Evolutionary conservation across 306 rosid genomes (phyloP).

Genomic region (Ceratonia siliqua): DNA sequence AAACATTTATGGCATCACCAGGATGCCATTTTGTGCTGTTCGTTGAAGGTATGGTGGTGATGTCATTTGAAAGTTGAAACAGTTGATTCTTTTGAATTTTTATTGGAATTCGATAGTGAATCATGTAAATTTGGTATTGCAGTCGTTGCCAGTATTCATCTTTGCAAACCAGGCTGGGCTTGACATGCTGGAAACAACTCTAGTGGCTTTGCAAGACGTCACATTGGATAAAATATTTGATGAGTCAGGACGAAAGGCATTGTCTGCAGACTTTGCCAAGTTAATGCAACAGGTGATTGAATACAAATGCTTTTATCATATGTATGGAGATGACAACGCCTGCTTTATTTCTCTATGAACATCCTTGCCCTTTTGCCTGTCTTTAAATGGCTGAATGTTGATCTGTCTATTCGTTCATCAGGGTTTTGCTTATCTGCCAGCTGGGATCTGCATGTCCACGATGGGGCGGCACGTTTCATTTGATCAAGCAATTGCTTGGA

Average conservation of each 20-base stretch:
- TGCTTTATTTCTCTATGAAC: background rate
- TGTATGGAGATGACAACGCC: background rate
- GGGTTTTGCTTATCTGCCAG: conserved; percentile 64
- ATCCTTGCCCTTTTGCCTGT: background rate
- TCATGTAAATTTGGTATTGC: conserved; percentile 38
- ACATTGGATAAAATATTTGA: conserved; percentile 87
- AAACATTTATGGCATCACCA: conserved; percentile 87
- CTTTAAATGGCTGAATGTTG: background rate
- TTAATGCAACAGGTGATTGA: conserved; percentile 87
- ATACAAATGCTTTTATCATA: background rate
- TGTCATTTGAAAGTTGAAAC: background rate
- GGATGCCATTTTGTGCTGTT: conserved; percentile 91
- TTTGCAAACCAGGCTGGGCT: conserved; percentile 97
- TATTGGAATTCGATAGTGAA: no score
- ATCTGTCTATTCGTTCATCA: background rate
- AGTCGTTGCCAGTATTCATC: conserved; percentile 81
- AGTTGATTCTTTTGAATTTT: background rate
- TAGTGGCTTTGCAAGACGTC: conserved; percentile 94
- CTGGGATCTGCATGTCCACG: conserved; percentile 70
- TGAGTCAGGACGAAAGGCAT: conserved; percentile 80
- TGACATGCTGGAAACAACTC: conserved; percentile 93
- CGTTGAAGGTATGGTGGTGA: conserved; percentile 55
- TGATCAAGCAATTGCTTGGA: conserved; percentile 78
- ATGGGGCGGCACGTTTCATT: conserved; percentile 73
- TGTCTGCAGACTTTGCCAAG: conserved; percentile 77